Conservation (phyloP, 2,329 filamentous ascomycete genomes). For the Colletotrichum graminicola region DNA sequence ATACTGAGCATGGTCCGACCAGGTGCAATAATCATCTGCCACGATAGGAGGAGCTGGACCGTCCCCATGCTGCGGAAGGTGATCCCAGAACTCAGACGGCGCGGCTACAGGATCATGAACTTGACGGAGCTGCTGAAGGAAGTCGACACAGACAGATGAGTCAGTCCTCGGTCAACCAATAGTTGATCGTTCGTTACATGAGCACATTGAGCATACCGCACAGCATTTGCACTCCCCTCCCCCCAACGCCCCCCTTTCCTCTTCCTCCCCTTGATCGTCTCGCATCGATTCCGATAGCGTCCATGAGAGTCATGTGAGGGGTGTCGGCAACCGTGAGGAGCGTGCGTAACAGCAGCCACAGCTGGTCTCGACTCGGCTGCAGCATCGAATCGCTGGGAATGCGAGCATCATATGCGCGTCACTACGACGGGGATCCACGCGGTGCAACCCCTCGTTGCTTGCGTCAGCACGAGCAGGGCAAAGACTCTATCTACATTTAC, state of each 20-base stretch:
- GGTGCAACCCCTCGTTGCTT: conserved; percentile 24
- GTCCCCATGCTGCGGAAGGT: conserved; percentile 80
- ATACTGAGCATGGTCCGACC: conserved; percentile 83
- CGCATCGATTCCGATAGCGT: background rate
- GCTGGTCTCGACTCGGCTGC: conserved; percentile 22
- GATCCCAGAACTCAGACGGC: conserved; percentile 75
- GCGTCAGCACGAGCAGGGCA: conserved; percentile 2
- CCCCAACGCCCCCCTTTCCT: too few species aligned
- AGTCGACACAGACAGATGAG: conserved; percentile 44
- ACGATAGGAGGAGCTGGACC: conserved; percentile 88
- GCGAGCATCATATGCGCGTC: background rate
- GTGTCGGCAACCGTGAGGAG: background rate
- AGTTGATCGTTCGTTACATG: background rate
- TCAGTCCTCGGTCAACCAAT: background rate
- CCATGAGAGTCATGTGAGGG: background rate
- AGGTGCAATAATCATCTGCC: conserved; percentile 86
- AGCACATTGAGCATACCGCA: background rate
- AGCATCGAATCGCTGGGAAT: conserved; percentile 5
- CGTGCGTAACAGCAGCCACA: background rate
- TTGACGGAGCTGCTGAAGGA: conserved; percentile 73
- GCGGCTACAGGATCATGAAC: conserved; percentile 79
- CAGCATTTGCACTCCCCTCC: background rate
- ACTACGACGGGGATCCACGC: conserved; percentile 5
- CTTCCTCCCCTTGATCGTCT: background rate
- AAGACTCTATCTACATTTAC: background rate